Base-by-base conservation (phyloP, 2,329 filamentous ascomycete species). In the Parascedosporium putredinis region DNA sequence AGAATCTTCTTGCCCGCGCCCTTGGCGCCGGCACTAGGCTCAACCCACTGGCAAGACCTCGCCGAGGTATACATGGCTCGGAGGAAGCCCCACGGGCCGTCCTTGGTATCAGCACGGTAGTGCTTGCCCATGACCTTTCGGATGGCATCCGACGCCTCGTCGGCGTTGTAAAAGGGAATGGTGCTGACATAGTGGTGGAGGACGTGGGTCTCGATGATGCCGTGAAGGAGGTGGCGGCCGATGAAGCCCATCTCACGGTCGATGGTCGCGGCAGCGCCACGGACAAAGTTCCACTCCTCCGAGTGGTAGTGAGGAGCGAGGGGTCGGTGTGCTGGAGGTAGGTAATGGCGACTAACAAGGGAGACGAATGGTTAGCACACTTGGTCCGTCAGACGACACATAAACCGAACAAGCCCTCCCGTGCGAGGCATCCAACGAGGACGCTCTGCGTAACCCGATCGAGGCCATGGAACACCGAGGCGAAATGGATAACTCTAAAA, bases 321-420 rank as follows among this genome's bases (percentile, higher is more conserved):
- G 90, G 90, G 67, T 97, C 90, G 63, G 91, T 96, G 79, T 97
- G 91, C 72, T 97, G 91, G 55, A 97, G 82, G 78, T 83, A 97
- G 58, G 91, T 97, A 68, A 97, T 97, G 66, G 90, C 90, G 58
- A 97, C 90, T 91, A n/a, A n/a, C n/a, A n/a, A n/a, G n/a, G 59
- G 8, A n/a, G 50, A 22, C n/a, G 23, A n/a, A n/a, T n/a, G 10
- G 29, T 25, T 20, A 23, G n/a, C 10, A 9, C 5, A 12, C 5
- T 38, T 16, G 29, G n/a, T 16, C 24, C 24, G 33, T 9, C 12
- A 22, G 27, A 29, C 8, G 7, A 27, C 36, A 22, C 23, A 23
- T 22, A 20, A 42, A 14, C 27, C 7, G 20, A 12, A 38, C 6
- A 25, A 24, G 7, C 7, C 8, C 8, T n/a, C n/a, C n/a, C n/a